Base-by-base conservation (phyloP, 2,329 filamentous ascomycete species). In the Penicillium decumbens region DNA sequence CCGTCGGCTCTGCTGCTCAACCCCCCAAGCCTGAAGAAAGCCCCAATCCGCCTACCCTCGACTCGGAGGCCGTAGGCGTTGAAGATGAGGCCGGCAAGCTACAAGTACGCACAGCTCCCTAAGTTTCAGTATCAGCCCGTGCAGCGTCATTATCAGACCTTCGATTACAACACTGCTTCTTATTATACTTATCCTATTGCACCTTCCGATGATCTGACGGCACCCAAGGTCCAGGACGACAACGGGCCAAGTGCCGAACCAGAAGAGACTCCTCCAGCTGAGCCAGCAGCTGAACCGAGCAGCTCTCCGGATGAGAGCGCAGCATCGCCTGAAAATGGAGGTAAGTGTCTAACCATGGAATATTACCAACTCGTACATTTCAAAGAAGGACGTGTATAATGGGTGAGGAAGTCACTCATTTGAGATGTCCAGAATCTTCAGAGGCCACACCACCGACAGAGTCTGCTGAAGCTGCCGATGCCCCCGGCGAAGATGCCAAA, bases 51-150 rank as follows among this genome's bases (percentile, higher is more conserved):
- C 54, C 62, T 51, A 56, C 62, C 56, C 58, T 60, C 53, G 61
- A 64, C 57, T 57, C 63, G 56, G 58, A 62, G 54, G 58, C 60
- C 57, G 61, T 60, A 56, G 55, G 57, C 51, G 53, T 51, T 56
- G 63, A 71, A 65, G 59, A 74, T 73, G 72, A 60, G 57, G 47
- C 45, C 50, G 38, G 27, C 23, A 43, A 43, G 58, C 47, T 67
- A 62, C 61, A 62, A 71, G 72, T 75, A 75, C 69, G 73, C 72
- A 66, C 51, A 70, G 48, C 55, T 73, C 65, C 66, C 71, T 63
- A 54, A 56, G 49, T 75, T 67, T 64, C 54, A 69, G 57, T 75
- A 75, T 64, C 70, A 73, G 59, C 66, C 61, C 47, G 65, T 70
- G 61, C 65, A 72, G 56, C 57, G 60, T 67, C 65, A 68, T 55